phyloP scores from a whole-genome alignment of 129 eudicot species.

The Ambrosia artemisiifolia region DNA sequence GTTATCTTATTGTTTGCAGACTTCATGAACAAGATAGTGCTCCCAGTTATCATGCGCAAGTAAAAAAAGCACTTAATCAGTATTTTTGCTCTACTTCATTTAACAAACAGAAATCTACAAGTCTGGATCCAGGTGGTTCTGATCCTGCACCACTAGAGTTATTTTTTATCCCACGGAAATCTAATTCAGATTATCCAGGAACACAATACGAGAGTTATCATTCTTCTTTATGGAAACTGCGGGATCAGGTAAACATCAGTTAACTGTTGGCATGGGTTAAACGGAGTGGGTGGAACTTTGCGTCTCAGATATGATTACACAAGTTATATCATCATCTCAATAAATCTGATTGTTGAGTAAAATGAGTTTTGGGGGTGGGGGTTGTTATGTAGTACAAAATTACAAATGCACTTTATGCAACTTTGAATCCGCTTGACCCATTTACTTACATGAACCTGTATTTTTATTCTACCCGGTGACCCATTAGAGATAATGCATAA shows the following conservation, averaged over 20 bases:
- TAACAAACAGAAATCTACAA: constrained; percentile 33
- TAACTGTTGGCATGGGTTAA: background rate
- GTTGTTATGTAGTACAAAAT: too few species aligned
- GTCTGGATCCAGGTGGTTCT: too few species aligned
- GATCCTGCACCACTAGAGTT: constrained; percentile 32
- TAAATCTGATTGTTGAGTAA: background rate
- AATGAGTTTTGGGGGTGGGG: background rate
- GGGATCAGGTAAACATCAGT: constrained; percentile 59
- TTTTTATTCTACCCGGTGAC: background rate
- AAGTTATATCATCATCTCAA: background rate
- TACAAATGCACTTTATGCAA: too few species aligned
- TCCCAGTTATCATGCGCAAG: constrained; percentile 43
- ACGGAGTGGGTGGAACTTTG: background rate
- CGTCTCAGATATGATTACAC: background rate
- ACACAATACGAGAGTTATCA: constrained; percentile 56
- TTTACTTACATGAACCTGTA: background rate
- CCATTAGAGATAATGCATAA: background rate
- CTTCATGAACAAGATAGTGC: constrained; percentile 56
- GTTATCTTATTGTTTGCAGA: constrained; percentile 34
- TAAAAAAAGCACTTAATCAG: constrained; percentile 54
- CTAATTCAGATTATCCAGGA: constrained; percentile 38
- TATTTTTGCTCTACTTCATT: constrained; percentile 70
- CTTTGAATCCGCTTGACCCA: background rate
- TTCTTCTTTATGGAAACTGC: constrained; percentile 55
- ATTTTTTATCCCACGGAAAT: constrained; percentile 53